Percentiles rank a stretch among this genome's conserved stretches.
Evolutionary conservation across 179 eudicot species (phyloP).

Genomic region (Silene noctiflora): DNA sequence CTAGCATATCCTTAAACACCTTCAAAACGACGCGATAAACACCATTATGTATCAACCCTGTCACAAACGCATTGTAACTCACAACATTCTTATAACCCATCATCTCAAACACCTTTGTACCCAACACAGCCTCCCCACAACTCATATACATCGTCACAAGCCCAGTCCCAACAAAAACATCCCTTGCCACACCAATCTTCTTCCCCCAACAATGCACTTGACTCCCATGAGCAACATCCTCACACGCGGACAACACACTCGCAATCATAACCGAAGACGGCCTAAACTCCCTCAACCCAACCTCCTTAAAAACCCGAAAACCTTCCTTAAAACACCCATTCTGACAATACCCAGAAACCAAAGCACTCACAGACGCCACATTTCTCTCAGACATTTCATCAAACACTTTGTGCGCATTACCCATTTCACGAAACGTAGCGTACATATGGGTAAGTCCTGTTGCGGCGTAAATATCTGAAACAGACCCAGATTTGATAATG

Average conservation of each 20-base stretch:
- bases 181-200: conserved; percentile 68
- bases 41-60: conserved; percentile 66
- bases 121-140: conserved; percentile 40
- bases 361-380: conserved; percentile 45
- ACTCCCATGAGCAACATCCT: conserved; percentile 39
- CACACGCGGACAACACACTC: conserved; percentile 54
- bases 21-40: conserved; percentile 34
- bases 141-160: conserved; percentile 59
- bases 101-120: conserved; percentile 43
- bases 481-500: conserved; percentile 54
- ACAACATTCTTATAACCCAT: conserved; percentile 51
- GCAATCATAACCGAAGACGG: conserved; percentile 69
- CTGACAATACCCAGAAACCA: conserved; percentile 53
- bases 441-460: conserved; percentile 64
- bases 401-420: conserved; percentile 52
- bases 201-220: conserved; percentile 68
- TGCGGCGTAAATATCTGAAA: conserved; percentile 38
- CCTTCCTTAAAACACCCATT: conserved; percentile 52
- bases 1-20: conserved; percentile 57
- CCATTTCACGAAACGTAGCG: conserved; percentile 34
- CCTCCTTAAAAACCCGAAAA: conserved; percentile 38
- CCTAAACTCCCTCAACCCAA: conserved; percentile 37
- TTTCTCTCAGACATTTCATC: conserved; percentile 60
- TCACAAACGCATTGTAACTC: conserved; percentile 63
- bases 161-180: conserved; percentile 62